These are phyloP conservation scores for Trichoderma virens DNA, from an alignment of 495 filamentous ascomycete genomes.

Conservation along the genomic window DNA sequence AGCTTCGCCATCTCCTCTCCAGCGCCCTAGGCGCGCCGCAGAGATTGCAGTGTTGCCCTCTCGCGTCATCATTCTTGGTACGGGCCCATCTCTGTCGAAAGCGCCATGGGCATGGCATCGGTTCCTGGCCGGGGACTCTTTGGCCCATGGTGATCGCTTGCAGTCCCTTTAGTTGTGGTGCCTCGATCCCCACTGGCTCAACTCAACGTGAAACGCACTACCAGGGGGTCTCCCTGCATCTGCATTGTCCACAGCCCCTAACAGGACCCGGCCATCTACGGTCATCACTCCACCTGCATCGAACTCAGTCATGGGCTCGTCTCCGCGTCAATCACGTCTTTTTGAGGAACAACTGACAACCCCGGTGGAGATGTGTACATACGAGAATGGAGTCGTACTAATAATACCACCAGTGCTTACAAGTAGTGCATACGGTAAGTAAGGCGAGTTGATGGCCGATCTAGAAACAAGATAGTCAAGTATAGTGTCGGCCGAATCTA, in stretches of 20 bases:
- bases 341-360: not conserved
- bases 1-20: not conserved
- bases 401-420: too few relatives aligned
- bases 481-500: too few relatives aligned
- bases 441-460: too few relatives aligned
- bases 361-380: not conserved
- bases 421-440: too few relatives aligned
- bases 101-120: not conserved
- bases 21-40: not conserved
- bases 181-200: not conserved
- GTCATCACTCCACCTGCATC: conserved; percentile 1
- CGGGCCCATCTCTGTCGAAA: not conserved
- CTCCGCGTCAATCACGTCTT: not conserved
- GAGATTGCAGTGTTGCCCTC: not conserved
- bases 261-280: not conserved
- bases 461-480: too few relatives aligned
- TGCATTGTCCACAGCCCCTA: conserved; percentile 4
- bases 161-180: too few relatives aligned
- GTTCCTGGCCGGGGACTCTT: not conserved
- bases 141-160: not conserved
- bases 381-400: too few relatives aligned
- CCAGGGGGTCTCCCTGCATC: not conserved
- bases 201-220: conserved; percentile 5
- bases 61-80: not conserved
- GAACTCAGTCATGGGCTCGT: not conserved